Base-by-base conservation (phyloP, 306 rosid species). In the Delonix regia region DNA sequence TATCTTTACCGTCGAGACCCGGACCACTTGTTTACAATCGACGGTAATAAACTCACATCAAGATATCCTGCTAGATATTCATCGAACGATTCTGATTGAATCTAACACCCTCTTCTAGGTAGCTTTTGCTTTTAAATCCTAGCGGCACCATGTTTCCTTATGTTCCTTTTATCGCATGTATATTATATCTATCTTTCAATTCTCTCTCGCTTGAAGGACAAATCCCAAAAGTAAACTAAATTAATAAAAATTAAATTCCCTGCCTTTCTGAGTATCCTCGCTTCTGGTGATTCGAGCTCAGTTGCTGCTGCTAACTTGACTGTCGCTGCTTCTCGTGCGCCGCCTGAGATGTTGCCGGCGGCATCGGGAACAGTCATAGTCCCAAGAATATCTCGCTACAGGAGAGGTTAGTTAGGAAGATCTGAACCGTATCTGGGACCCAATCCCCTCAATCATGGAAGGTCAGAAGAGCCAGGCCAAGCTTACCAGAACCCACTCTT, bases 401-500 rank as follows among this genome's bases (percentile, higher is more conserved):
- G 93, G 80, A 57, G 73, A 47, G 66, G 49, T 68, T 21, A 18
- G 11, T 25, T 65, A 16, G 61, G 75, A 74, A 33, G 74, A 85
- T 89, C 84, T 11, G 33, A 39, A 39, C 9, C 8, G 33, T 65
- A 18, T 24, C 34, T 57, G 8, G n/a, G 15, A n/a, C 24, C 51
- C 49, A 4, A 64, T 34, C 52, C 69, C 61, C 36, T 28, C 33
- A 19, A 22, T 30, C 21, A 94, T 94, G 97, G 98, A 94, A 82
- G 75, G 88, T 72, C 92, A 83, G 80, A 85, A 81, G 78, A 87
- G 88, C 79, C 94, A 76, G 82, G 78, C 88, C 76, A 94, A 90
- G 79, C 97, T 94, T 56, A 85, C 94, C 67, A 88, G 98, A 72
- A 90, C 94, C 66, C 85, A 92, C 65, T 94, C 97, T 25, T 92